Percentiles rank a stretch among this genome's conserved stretches.
Evolutionary conservation across 345 rosid genomes (phyloP).

Genomic region (Citrus medica): DNA sequence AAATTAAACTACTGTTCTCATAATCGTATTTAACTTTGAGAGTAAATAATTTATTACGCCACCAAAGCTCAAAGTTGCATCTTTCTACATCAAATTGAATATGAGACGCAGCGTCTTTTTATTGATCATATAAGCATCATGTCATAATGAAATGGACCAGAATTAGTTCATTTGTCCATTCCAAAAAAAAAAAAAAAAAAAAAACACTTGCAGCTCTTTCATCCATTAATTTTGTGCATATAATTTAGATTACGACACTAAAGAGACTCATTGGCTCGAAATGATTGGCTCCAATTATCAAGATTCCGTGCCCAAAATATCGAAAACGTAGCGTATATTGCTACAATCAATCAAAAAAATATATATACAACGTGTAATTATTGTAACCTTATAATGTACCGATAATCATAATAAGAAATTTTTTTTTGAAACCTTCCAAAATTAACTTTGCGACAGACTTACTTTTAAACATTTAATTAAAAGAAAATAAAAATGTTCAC

Average conservation of each 20-base stretch:
- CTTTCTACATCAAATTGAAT: background rate
- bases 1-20: accelerated
- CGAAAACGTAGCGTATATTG: background rate
- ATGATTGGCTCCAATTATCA: background rate
- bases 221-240: background rate
- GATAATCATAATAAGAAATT: too few relatives aligned
- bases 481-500: too few relatives aligned
- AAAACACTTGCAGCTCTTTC: background rate
- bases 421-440: too few relatives aligned
- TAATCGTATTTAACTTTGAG: too few relatives aligned
- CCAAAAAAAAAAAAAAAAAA: background rate
- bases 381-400: too few relatives aligned
- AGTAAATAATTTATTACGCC: too few relatives aligned
- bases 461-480: too few relatives aligned
- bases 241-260: background rate
- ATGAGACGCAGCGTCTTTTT: background rate
- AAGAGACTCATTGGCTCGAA: background rate
- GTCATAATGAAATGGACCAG: too few relatives aligned
- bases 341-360: too few relatives aligned
- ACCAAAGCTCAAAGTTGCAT: too few relatives aligned
- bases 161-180: background rate
- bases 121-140: background rate
- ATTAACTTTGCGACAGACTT: too few relatives aligned
- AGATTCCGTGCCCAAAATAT: background rate
- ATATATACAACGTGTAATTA: too few relatives aligned